Percentiles rank a stretch among this genome's conserved stretches.
Conservation (phyloP, 495 filamentous ascomycete species). For the Trypethelium eluteriae region DNA sequence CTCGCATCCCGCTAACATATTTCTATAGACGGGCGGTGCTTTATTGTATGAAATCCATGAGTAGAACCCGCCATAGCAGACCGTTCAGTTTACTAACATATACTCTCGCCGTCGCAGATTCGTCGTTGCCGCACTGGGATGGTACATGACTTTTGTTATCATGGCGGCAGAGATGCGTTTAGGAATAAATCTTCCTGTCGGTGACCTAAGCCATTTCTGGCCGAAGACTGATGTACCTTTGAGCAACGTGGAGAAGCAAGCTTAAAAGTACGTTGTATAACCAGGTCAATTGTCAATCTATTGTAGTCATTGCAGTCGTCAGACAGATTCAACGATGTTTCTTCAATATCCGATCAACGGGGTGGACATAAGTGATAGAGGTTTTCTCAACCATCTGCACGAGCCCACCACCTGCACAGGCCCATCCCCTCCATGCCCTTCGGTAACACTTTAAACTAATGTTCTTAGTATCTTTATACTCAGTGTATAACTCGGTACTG, state of each 20-base stretch:
- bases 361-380: neutral
- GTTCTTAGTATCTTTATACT: no score
- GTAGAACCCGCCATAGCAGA: neutral
- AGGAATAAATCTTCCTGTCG: slow-evolving; percentile 45
- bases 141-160: slow-evolving; percentile 46
- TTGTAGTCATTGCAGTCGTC: neutral
- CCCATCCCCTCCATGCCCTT: no score
- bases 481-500: no score
- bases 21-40: slow-evolving; percentile 38
- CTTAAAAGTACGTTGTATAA: neutral
- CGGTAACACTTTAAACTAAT: no score
- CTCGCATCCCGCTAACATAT: slow-evolving; percentile 12
- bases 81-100: slow-evolving; percentile 18
- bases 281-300: slow-evolving; percentile 2
- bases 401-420: no score
- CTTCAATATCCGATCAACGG: neutral
- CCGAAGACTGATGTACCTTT: slow-evolving; percentile 42
- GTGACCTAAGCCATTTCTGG: slow-evolving; percentile 49
- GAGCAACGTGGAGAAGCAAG: slow-evolving; percentile 31
- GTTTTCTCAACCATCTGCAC: no score
- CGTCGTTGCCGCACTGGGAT: slow-evolving; percentile 44
- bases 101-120: slow-evolving; percentile 31
- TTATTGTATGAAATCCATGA: slow-evolving; percentile 16
- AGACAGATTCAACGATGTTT: neutral
- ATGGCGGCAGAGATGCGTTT: slow-evolving; percentile 52